Conservation (phyloP, 768 basidiomycete genomes). For the Butyriboletus loyo region DNA sequence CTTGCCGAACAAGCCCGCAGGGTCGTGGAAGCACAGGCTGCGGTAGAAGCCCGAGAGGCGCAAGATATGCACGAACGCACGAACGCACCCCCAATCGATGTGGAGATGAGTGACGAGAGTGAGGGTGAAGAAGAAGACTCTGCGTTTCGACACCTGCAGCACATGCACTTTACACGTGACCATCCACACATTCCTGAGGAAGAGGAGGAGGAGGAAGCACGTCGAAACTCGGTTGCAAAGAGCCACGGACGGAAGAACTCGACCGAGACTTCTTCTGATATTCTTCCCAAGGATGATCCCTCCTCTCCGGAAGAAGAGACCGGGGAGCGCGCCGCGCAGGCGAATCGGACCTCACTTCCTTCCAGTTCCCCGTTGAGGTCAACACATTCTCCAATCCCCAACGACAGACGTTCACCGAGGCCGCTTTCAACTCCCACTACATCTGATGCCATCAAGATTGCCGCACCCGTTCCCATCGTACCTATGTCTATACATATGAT, state of each 20-base stretch:
- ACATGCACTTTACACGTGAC: constrained; percentile 38
- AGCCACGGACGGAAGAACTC: constrained; percentile 20
- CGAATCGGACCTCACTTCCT: constrained; percentile 15
- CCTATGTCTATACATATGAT: constrained; percentile 19
- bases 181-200: constrained; percentile 70
- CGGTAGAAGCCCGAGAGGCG: constrained; percentile 48
- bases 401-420: constrained; percentile 20
- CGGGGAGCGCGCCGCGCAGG: constrained; percentile 13
- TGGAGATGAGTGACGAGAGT: constrained; percentile 78
- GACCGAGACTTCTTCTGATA: constrained; percentile 34
- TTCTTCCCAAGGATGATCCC: constrained; percentile 22
- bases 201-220: constrained; percentile 54
- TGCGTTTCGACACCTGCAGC: constrained; percentile 33
- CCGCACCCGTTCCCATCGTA: constrained; percentile 22
- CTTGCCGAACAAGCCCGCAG: constrained; percentile 67
- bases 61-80: constrained; percentile 44
- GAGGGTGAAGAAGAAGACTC: constrained; percentile 61
- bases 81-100: constrained; percentile 62
- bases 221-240: constrained; percentile 23
- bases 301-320: constrained; percentile 10
- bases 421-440: constrained; percentile 28
- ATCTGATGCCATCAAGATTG: constrained; percentile 22
- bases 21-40: constrained; percentile 45
- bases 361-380: constrained; percentile 16
- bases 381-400: constrained; percentile 19